These are phyloP conservation scores for Cynanchum wilfordii DNA, from an alignment of 257 asterid genomes.

Conservation along the genomic window DNA sequence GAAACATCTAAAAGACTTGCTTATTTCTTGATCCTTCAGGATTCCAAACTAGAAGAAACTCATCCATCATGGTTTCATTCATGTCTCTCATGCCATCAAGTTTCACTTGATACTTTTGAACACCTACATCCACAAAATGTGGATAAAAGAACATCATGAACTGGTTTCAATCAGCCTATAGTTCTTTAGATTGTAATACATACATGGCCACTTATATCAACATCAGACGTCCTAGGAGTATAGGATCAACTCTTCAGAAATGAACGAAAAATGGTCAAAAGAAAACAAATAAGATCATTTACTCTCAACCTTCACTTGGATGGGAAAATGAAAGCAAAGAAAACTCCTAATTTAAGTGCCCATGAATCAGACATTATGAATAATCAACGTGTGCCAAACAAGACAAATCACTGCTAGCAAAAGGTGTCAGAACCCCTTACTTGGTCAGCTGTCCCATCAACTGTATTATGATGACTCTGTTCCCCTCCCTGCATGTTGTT, in stretches of 20 bases:
- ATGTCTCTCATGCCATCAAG: not conserved
- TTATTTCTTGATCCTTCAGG: not conserved
- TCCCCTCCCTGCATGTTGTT: slow-evolving; percentile 13
- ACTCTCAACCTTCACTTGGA: not conserved
- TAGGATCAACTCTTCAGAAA: not conserved
- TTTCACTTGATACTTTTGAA: not conserved
- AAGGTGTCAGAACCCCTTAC: slow-evolving; percentile 19
- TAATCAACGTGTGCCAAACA: not conserved
- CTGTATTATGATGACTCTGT: slow-evolving; percentile 23
- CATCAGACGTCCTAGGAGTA: not conserved
- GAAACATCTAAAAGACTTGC: not conserved
- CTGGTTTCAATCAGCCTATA: no score
- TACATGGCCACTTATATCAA: not conserved
- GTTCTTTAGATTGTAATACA: not conserved
- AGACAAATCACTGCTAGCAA: not conserved
- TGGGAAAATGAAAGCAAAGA: not conserved
- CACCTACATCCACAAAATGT: not conserved
- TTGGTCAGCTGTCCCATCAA: slow-evolving; percentile 26
- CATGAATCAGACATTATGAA: not conserved
- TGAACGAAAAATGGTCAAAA: not conserved
- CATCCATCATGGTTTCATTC: not conserved
- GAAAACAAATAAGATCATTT: not conserved
- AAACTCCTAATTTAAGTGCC: not conserved
- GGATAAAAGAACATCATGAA: not conserved
- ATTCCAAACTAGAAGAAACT: not conserved